These are phyloP conservation scores for Escallonia herrerae DNA, from an alignment of 129 eudicot species.

Conservation along the genomic window DNA sequence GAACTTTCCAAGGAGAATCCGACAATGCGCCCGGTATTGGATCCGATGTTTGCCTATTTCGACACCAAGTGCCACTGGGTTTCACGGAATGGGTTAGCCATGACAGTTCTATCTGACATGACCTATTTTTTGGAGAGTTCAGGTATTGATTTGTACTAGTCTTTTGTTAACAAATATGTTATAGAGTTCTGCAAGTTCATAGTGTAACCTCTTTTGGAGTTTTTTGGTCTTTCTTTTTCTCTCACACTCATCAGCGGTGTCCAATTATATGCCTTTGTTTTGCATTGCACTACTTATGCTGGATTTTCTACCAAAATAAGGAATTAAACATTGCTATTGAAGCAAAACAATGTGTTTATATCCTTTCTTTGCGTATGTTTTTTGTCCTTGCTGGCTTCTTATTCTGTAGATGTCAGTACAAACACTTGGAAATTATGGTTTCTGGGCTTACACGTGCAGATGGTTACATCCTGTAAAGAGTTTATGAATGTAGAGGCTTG, in stretches of 20 bases:
- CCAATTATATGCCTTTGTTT: too few relatives aligned
- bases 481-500: too few relatives aligned
- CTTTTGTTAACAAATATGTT: neutral
- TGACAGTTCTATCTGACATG: constrained; percentile 78
- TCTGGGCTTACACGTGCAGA: too few relatives aligned
- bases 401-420: too few relatives aligned
- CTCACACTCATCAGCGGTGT: neutral
- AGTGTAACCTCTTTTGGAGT: neutral
- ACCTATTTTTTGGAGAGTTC: constrained; percentile 58
- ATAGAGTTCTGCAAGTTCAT: neutral
- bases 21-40: constrained; percentile 76
- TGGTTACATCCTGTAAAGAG: too few relatives aligned
- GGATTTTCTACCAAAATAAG: too few relatives aligned
- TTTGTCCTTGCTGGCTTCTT: too few relatives aligned
- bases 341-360: too few relatives aligned
- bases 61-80: constrained; percentile 74
- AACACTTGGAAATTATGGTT: too few relatives aligned
- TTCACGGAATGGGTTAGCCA: constrained; percentile 58
- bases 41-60: constrained; percentile 81
- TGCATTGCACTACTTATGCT: too few relatives aligned
- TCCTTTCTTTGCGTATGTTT: too few relatives aligned
- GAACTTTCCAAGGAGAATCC: constrained; percentile 89
- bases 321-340: too few relatives aligned
- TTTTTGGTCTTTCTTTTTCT: neutral
- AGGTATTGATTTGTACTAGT: constrained; percentile 32